Evolutionary conservation across 805 yeast species (phyloP).

Genomic region (Barnettozyma salicaria): DNA sequence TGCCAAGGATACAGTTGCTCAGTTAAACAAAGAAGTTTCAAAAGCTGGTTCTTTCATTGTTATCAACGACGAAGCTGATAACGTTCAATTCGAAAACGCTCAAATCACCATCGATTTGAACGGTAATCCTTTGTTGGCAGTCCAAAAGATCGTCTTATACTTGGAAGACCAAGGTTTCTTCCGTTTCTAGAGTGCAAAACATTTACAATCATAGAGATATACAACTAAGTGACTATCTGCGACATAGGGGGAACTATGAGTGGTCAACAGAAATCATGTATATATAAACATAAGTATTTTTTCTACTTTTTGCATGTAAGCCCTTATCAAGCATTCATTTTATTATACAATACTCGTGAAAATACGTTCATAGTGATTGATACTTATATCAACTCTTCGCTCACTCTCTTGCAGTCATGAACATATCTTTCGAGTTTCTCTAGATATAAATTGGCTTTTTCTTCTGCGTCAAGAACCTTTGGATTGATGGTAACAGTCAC

Average conservation of each 20-base stretch:
- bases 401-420: constrained; percentile 10
- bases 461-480: constrained; percentile 39
- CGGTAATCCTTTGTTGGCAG: constrained; percentile 59
- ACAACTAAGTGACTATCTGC: no score
- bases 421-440: constrained; percentile 22
- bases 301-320: background rate
- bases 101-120: constrained; percentile 53
- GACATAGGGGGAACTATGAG: no score
- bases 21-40: constrained; percentile 32
- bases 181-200: constrained; percentile 34
- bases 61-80: constrained; percentile 34
- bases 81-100: constrained; percentile 39
- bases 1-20: constrained; percentile 6
- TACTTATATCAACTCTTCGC: no score
- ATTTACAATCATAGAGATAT: no score
- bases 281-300: no score
- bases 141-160: constrained; percentile 64
- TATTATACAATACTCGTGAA: no score
- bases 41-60: constrained; percentile 42
- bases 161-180: constrained; percentile 84
- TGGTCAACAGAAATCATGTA: no score
- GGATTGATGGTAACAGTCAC: constrained; percentile 31
- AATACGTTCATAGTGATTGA: no score
- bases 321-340: no score
- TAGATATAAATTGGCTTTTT: constrained; percentile 34